A percentile compares a stretch with the other conserved stretches of the same genome.
phyloP scores from a whole-genome alignment of 2,329 filamentous ascomycete genomes.

The Neofusicoccum parvum region DNA sequence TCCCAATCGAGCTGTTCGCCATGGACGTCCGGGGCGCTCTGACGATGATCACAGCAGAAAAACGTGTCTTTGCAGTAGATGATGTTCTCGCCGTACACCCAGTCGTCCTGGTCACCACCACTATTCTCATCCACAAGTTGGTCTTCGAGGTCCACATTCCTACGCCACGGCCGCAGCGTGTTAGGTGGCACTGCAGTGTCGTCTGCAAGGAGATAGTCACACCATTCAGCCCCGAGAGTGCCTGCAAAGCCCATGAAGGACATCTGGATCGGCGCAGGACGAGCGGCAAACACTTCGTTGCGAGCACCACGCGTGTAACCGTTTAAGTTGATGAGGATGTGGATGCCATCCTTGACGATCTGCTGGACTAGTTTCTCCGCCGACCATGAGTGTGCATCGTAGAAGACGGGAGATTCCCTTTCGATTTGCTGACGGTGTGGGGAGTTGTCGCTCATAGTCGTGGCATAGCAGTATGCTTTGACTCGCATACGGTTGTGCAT shows the following conservation, averaged over 20 bases:
- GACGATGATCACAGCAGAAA: conserved; percentile 96
- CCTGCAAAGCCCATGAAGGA: conserved; percentile 99
- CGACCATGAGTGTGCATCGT: conserved; percentile 84
- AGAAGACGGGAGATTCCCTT: conserved; percentile 85
- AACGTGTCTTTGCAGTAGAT: conserved; percentile 94
- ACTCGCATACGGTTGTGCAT: conserved; percentile 75
- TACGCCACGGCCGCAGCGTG: conserved; percentile 77
- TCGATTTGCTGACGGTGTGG: conserved; percentile 91
- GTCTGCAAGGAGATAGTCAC: conserved; percentile 93
- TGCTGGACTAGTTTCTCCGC: conserved; percentile 82
- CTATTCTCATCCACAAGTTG: conserved; percentile 64
- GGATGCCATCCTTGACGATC: conserved; percentile 84
- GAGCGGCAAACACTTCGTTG: conserved; percentile 94
- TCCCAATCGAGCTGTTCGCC: conserved; percentile 75
- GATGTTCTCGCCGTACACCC: conserved; percentile 97
- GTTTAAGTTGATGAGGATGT: conserved; percentile 96
- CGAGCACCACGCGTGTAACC: conserved; percentile 96
- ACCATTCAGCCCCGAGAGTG: conserved; percentile 96
- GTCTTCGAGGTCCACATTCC: conserved; percentile 74
- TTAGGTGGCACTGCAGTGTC: conserved; percentile 79
- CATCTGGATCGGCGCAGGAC: conserved; percentile 96
- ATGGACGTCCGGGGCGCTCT: conserved; percentile 75
- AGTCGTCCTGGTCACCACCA: conserved; percentile 70
- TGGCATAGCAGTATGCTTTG: conserved; percentile 93
- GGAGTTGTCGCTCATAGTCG: conserved; percentile 86